phyloP scores from a whole-genome alignment of 768 basidiomycete species.

The Boletus sp. region DNA sequence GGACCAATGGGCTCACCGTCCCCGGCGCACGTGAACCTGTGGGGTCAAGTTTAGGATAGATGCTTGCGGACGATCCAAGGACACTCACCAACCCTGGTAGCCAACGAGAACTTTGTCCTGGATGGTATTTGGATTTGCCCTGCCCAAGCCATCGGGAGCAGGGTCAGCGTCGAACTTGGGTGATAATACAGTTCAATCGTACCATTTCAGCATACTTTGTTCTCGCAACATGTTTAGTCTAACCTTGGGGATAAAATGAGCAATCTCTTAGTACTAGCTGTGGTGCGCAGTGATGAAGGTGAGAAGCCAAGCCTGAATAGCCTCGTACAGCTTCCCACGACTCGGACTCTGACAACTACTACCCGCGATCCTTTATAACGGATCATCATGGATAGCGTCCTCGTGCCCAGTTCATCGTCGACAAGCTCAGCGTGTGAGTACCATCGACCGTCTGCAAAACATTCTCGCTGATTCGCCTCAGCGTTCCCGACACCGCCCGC shows the following conservation, averaged over 20 bases:
- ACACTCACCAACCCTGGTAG: slow-evolving; percentile 79
- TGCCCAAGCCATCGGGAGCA: slow-evolving; percentile 4
- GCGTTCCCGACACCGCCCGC: slow-evolving; percentile 33
- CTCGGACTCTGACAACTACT: neutral
- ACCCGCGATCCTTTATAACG: too few species aligned
- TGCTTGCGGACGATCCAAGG: too few species aligned
- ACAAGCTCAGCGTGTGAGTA: slow-evolving; percentile 40
- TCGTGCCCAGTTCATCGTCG: slow-evolving; percentile 38
- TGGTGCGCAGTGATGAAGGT: neutral
- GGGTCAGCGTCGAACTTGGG: neutral
- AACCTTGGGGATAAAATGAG: too few species aligned
- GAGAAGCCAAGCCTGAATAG: too few species aligned
- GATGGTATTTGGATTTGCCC: slow-evolving; percentile 73
- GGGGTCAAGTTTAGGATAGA: neutral
- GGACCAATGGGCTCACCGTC: slow-evolving; percentile 68
- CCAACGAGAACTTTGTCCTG: slow-evolving; percentile 84
- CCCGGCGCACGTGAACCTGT: slow-evolving; percentile 70
- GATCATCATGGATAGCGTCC: slow-evolving; percentile 34
- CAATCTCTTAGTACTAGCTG: neutral
- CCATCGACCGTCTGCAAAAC: too few species aligned
- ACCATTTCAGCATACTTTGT: neutral
- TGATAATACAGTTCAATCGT: neutral
- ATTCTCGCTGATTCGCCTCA: neutral
- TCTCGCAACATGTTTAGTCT: too few species aligned
- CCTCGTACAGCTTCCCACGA: neutral